Conservation (phyloP, 1,284 basidiomycete genomes). For the Ceratobasidium sp. region DNA sequence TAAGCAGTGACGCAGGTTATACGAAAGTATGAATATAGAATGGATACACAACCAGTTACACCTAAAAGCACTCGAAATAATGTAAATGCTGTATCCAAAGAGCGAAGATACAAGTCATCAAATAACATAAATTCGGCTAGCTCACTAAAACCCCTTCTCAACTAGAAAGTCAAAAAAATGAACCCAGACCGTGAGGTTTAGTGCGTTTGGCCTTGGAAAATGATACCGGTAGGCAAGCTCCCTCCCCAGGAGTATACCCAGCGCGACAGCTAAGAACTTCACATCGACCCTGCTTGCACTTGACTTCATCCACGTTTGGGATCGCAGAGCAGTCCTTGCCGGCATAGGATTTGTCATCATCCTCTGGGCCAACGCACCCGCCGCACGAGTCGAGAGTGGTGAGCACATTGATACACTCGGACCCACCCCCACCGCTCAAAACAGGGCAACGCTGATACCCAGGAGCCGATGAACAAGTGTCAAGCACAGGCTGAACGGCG, state of each 20-base stretch:
- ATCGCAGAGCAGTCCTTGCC: conserved; percentile 33
- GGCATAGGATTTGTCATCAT: neutral
- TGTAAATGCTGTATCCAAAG: no score
- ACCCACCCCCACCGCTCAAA: neutral
- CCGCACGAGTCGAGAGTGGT: conserved; percentile 34
- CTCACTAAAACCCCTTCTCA: no score
- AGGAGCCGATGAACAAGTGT: neutral
- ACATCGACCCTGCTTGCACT: conserved; percentile 13
- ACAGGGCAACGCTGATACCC: conserved; percentile 16
- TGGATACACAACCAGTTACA: no score
- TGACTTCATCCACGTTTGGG: conserved; percentile 31
- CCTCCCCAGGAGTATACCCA: neutral
- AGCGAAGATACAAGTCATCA: no score
- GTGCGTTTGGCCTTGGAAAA: neutral
- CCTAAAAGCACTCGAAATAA: no score
- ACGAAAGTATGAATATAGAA: no score
- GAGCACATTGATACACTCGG: conserved; percentile 33
- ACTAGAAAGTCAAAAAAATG: neutral
- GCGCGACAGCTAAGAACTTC: neutral
- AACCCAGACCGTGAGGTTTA: neutral
- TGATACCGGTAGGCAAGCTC: neutral
- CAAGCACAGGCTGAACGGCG: conserved; percentile 34
- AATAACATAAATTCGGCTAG: no score
- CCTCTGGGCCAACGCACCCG: conserved; percentile 24
- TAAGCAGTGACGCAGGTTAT: no score